Base-by-base conservation (phyloP, 257 asterid genomes). In the Striga asiatica region DNA sequence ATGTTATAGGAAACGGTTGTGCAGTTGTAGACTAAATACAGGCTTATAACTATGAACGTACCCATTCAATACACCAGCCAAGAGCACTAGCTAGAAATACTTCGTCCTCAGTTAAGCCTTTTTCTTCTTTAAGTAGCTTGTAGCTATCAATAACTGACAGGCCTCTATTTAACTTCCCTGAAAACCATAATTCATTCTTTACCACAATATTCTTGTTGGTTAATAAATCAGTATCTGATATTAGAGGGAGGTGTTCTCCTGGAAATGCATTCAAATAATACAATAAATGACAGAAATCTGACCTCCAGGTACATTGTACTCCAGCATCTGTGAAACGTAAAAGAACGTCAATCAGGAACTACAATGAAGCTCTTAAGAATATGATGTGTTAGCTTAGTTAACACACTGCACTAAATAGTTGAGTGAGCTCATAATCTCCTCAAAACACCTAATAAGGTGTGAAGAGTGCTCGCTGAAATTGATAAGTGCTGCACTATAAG, bases 31-130 rank as follows among this genome's bases (percentile, higher is more conserved):
- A n/a, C n/a, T n/a, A n/a, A n/a, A n/a, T n/a, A n/a, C n/a, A n/a
- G n/a, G 41, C 37, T 22, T 69, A 29, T 8, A 31, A 21, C 13
- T 17, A 29, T 20, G 57, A 35, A 69, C 86, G 47, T 72, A 89
- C 98, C 98, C 98, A 89, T 76, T 89, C 98, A 62, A 89, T 75
- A 46, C 98, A 89, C 98, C 98, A 89, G 42, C 98, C 98, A 14
- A 89, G 82, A 53, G 86, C 80, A 27, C 89, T 73, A 17, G 93
- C 85, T 60, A 72, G 87, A 78, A 84, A 80, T 20, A 89, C 66
- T 58, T 86, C 98, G 6, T 86, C 83, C 25, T 80, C 76, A 0
- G 84, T 78, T 19, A 83, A 71, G 31, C 83, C 89, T 66, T 71
- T 83, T 56, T 88, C 96, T 67, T 78, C 93, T 69, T 79, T 81